Evolutionary conservation across 306 rosid species (phyloP).

Genomic region (Adenanthera pavonina): DNA sequence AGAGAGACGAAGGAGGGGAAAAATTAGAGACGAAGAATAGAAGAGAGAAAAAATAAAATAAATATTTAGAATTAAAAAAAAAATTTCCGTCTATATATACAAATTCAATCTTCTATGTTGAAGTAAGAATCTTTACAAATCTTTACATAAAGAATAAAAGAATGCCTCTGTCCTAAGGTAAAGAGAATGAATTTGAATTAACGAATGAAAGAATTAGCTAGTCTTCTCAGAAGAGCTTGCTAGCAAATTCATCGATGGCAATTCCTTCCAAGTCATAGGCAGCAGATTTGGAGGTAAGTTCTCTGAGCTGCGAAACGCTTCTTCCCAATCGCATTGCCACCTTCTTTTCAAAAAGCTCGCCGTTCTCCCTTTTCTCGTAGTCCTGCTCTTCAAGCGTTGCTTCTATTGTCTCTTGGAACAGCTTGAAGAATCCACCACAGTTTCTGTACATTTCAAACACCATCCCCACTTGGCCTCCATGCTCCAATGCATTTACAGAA

Average conservation of each 20-base stretch:
- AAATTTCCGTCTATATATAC: no score
- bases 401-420: conserved; percentile 36
- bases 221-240: conserved; percentile 47
- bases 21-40: no score
- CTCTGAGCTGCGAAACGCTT: conserved; percentile 55
- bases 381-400: conserved; percentile 49
- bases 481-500: conserved; percentile 55
- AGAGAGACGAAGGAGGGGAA: no score
- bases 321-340: conserved; percentile 60
- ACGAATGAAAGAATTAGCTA: conserved; percentile 18
- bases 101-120: no score
- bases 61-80: no score
- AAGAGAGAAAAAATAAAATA: no score
- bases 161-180: no score
- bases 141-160: no score
- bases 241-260: conserved; percentile 49
- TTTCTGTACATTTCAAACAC: conserved; percentile 74
- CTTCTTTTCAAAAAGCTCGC: conserved; percentile 54
- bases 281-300: conserved; percentile 43
- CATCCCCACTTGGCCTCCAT: conserved; percentile 77
- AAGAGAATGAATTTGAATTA: neutral
- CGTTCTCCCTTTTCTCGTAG: conserved; percentile 64
- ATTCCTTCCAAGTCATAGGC: conserved; percentile 30
- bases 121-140: no score
- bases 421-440: conserved; percentile 58